phyloP scores from a whole-genome alignment of 192 early-diverging fungal genomes.

The Obelidium mucronatum region DNA sequence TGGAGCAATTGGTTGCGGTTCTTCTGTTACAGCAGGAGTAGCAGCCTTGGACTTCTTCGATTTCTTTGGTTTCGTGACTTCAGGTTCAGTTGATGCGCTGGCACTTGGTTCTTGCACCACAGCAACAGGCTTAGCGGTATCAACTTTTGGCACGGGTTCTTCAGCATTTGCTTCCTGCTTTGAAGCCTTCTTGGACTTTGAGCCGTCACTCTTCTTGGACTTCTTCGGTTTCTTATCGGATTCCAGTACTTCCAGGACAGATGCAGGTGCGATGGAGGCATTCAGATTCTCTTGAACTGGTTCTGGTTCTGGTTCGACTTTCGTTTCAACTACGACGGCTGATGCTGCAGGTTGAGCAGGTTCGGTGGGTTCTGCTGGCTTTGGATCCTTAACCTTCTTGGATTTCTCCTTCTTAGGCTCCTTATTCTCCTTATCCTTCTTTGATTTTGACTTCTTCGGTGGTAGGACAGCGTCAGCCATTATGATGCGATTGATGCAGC shows the following conservation, averaged over 20 bases:
- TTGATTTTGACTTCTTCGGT: no score
- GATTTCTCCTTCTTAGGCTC: neutral
- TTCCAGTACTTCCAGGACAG: neutral
- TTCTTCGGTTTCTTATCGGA: constrained; percentile 6
- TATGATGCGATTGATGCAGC: no score
- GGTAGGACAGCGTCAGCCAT: no score
- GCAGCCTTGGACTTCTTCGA: neutral
- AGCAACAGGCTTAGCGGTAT: neutral
- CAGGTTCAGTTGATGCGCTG: neutral
- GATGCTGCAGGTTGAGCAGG: neutral
- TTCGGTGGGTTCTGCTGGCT: neutral
- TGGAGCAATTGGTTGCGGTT: neutral
- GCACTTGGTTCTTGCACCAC: neutral
- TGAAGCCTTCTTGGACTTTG: neutral
- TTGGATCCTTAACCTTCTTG: neutral
- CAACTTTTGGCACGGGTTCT: neutral
- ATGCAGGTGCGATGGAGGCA: neutral
- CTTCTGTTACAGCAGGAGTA: neutral
- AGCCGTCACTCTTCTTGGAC: neutral
- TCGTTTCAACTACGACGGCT: neutral
- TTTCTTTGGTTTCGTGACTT: neutral
- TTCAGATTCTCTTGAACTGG: neutral
- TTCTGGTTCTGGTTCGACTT: neutral
- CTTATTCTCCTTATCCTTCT: neutral
- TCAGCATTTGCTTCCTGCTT: neutral